These are phyloP conservation scores for Chalciporus pseudorubinellus DNA, from an alignment of 768 basidiomycete species.

Conservation along the genomic window DNA sequence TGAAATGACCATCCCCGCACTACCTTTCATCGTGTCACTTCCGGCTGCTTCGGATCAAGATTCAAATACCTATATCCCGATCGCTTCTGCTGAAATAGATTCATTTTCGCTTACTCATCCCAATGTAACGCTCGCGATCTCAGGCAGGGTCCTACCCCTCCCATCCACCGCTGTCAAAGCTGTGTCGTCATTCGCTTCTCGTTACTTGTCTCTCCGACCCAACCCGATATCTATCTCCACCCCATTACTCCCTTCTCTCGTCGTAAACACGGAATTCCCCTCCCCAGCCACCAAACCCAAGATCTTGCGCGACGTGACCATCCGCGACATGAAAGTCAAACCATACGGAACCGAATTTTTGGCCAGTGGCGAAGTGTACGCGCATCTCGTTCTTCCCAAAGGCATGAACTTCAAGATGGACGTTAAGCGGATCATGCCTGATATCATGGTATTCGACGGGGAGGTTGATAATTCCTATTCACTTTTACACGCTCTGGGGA, in stretches of 20 bases:
- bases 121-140: slow-evolving; percentile 59
- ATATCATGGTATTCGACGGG: slow-evolving; percentile 78
- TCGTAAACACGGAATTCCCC: slow-evolving; percentile 57
- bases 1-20: slow-evolving; percentile 47
- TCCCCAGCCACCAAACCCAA: slow-evolving; percentile 61
- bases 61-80: slow-evolving; percentile 34
- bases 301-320: slow-evolving; percentile 68
- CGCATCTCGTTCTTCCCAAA: slow-evolving; percentile 60
- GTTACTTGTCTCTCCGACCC: slow-evolving; percentile 56
- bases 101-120: slow-evolving; percentile 65
- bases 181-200: slow-evolving; percentile 61
- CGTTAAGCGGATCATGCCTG: slow-evolving; percentile 66
- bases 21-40: slow-evolving; percentile 64
- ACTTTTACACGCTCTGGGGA: slow-evolving; percentile 13
- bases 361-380: slow-evolving; percentile 70
- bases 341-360: slow-evolving; percentile 47
- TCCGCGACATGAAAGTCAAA: slow-evolving; percentile 71
- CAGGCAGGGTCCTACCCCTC: slow-evolving; percentile 58
- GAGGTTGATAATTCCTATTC: slow-evolving; percentile 42
- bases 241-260: slow-evolving; percentile 49
- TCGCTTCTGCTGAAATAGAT: slow-evolving; percentile 53
- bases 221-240: slow-evolving; percentile 60
- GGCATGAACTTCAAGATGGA: slow-evolving; percentile 67
- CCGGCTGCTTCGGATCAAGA: slow-evolving; percentile 25
- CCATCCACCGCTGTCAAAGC: slow-evolving; percentile 36